These are phyloP conservation scores for Cordyceps cicadae DNA, from an alignment of 2,329 filamentous ascomycete genomes.

Conservation along the genomic window DNA sequence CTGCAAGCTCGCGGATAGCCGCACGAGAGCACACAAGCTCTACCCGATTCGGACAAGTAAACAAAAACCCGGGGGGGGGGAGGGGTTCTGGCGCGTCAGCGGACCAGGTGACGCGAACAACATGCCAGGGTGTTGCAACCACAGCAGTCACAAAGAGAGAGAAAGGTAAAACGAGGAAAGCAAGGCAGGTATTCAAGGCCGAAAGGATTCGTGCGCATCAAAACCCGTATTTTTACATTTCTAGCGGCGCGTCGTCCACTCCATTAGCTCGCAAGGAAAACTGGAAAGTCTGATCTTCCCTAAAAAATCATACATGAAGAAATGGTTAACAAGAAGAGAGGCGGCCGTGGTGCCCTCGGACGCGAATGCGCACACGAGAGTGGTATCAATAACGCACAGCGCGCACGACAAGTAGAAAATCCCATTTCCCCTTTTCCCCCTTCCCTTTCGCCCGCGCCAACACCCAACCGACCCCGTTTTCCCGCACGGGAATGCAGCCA, in stretches of 20 bases:
- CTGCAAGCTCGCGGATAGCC: too few relatives aligned
- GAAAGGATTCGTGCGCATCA: background rate
- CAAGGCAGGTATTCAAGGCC: background rate
- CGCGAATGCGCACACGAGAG: background rate
- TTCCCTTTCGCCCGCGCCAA: slow-evolving; percentile 1
- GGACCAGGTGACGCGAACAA: background rate
- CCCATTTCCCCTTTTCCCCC: background rate
- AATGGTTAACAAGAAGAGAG: background rate
- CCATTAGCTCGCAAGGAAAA: background rate
- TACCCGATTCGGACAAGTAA: slow-evolving; percentile 7
- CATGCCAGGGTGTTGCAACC: background rate
- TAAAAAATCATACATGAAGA: slow-evolving; percentile 5
- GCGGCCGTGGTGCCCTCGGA: background rate
- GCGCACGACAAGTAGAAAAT: background rate
- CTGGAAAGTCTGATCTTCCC: background rate
- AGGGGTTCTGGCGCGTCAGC: background rate
- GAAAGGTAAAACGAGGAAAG: background rate
- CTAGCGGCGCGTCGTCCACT: background rate
- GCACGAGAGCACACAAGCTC: background rate
- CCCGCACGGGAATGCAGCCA: background rate
- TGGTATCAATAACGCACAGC: slow-evolving; percentile 5
- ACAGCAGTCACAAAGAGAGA: background rate
- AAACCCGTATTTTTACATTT: slow-evolving; percentile 3
- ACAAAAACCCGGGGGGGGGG: background rate
- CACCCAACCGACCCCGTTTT: slow-evolving; percentile 1